Conservation (phyloP, 1,284 basidiomycete species). For the Moesziomyces parantarcticus region DNA sequence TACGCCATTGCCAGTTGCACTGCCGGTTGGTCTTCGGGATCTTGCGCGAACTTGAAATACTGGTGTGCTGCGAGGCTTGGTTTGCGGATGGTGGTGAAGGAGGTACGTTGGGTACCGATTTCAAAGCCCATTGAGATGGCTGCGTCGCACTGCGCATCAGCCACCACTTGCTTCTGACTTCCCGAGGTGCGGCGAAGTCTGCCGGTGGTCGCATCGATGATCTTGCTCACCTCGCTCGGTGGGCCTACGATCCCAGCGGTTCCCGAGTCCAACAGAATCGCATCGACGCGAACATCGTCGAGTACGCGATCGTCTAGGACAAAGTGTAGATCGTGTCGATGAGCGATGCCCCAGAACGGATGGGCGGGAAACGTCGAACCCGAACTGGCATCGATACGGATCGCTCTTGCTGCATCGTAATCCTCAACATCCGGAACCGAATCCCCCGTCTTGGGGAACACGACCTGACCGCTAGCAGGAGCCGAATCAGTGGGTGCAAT, state of each 20-base stretch:
- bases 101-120: constrained; percentile 1
- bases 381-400: constrained; percentile 14
- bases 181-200: not conserved
- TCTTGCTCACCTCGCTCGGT: constrained; percentile 24
- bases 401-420: not conserved
- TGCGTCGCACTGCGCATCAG: not conserved
- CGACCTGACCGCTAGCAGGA: constrained; percentile 12
- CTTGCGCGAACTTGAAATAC: no score
- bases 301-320: constrained; percentile 4
- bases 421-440: constrained; percentile 2
- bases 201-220: constrained; percentile 1
- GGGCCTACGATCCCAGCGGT: constrained; percentile 32
- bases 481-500: not conserved
- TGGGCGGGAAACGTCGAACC: constrained; percentile 16
- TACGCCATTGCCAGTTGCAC: no score
- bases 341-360: constrained; percentile 40
- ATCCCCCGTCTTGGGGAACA: constrained; percentile 27
- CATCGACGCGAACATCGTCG: constrained; percentile 21
- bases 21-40: no score
- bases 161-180: constrained; percentile 1
- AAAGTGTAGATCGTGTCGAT: constrained; percentile 18
- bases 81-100: constrained; percentile 4
- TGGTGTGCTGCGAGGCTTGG: no score
- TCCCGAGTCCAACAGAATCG: constrained; percentile 26
- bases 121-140: constrained; percentile 9